Base-by-base conservation (phyloP, 116 monocot genomes). In the Dioscorea cayenensis region DNA sequence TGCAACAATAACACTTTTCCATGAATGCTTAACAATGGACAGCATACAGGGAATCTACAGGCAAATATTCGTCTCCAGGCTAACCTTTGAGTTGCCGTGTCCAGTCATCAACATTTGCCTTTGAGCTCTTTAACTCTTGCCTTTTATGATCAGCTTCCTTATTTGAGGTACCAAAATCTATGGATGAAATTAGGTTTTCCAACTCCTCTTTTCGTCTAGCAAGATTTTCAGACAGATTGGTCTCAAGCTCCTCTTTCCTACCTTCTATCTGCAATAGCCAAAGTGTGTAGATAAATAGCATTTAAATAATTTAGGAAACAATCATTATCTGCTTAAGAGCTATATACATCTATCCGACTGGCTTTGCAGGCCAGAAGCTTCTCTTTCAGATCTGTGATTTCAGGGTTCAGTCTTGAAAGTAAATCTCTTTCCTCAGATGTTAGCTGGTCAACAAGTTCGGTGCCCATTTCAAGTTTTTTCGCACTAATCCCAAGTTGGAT, bases 401-500 rank as follows among this genome's bases (percentile, higher is more conserved):
- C 91, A 71, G 91, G 99, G 76, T 99, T 99, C 67, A 99, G 77
- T 63, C 85, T 77, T 64, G 90, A 90, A 71, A 99, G 91, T 55
- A 91, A 84, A 70, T 82, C 67, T 67, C 80, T 92, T 80, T 95
- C 92, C 68, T 81, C 81, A 29, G 70, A 64, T 63, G 87, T 91
- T 35, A 99, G 67, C 76, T 99, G 99, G 83, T 99, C 94, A 71
- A 94, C 84, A 71, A 99, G 89, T 72, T 99, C 99, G 60, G 94
- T 99, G 28, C 94, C 94, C 94, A 99, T 99, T 82, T 99, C 94
- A 71, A 86, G 89, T 80, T 87, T 69, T 75, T 99, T 99, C 90
- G 89, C 87, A 22, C 89, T 80, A 83, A 99, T 99, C 58, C 94
- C 89, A 73, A 91, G 84, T 82, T 77, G 81, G 25, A 99, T 89